These are phyloP conservation scores for Exobasidium rhododendri DNA, from an alignment of 1,284 basidiomycete genomes.

Conservation along the genomic window DNA sequence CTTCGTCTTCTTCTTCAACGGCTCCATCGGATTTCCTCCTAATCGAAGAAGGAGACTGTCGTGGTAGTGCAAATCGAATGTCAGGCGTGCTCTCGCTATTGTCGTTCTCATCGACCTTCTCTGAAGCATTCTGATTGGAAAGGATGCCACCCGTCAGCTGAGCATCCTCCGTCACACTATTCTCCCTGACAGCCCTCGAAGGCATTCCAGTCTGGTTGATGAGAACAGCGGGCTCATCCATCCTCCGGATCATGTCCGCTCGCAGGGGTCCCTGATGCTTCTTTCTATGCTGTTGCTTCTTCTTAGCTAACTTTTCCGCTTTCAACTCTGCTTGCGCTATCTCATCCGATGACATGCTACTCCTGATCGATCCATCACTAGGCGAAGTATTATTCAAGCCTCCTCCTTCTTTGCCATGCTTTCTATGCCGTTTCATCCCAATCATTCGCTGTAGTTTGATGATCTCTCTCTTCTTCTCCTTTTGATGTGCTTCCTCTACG, in stretches of 20 bases:
- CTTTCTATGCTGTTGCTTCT: slow-evolving; percentile 27
- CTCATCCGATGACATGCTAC: slow-evolving; percentile 31
- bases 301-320: slow-evolving; percentile 15
- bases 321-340: slow-evolving; percentile 17
- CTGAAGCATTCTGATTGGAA: not conserved
- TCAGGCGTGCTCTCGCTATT: not conserved
- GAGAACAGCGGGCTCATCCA: slow-evolving; percentile 50
- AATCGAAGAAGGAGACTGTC: not conserved
- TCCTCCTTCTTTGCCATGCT: not conserved
- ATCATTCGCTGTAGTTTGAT: slow-evolving; percentile 38
- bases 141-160: not conserved
- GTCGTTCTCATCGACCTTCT: not conserved
- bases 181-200: slow-evolving; percentile 23
- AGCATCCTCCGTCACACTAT: not conserved
- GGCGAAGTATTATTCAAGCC: not conserved
- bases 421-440: slow-evolving; percentile 22
- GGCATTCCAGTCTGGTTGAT: slow-evolving; percentile 37
- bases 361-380: slow-evolving; percentile 20
- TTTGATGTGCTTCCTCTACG: slow-evolving; percentile 48
- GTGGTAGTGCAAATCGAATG: not conserved
- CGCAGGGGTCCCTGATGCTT: slow-evolving; percentile 32
- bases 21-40: not conserved
- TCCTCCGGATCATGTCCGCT: slow-evolving; percentile 51
- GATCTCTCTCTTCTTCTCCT: slow-evolving; percentile 26
- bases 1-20: not conserved